Conservation (phyloP, 306 rosid species). For the Potentilla sterilis region DNA sequence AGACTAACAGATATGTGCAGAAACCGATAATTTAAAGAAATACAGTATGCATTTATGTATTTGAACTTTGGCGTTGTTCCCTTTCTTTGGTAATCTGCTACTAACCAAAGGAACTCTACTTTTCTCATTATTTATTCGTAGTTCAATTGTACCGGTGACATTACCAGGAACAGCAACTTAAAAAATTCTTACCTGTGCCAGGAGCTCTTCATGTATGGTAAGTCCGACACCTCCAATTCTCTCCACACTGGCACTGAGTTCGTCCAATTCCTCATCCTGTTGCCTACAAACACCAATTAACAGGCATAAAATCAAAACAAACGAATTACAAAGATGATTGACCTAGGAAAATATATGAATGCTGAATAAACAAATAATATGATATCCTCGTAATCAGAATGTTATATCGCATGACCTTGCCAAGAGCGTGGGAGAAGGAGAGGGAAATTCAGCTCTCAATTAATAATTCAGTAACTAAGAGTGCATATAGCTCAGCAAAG, state of each 20-base stretch:
- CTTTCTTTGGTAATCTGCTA: not conserved
- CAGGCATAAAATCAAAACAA: constrained; percentile 28
- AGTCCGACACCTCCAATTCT: constrained; percentile 98
- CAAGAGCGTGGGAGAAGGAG: not conserved
- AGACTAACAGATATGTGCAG: not conserved
- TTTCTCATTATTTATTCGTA: not conserved
- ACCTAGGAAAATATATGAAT: not conserved
- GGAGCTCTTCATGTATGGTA: constrained; percentile 92
- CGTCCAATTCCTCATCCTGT: constrained; percentile 96
- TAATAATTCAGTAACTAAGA: not conserved
- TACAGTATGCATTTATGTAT: constrained; percentile 11
- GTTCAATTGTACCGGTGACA: constrained; percentile 2
- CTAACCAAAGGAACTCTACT: not conserved
- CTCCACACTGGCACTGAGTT: constrained; percentile 85
- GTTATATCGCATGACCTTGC: not conserved
- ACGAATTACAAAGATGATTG: not conserved
- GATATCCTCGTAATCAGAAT: not conserved
- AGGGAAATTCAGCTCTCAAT: not conserved
- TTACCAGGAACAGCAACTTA: constrained; percentile 7
- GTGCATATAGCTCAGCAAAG: not conserved
- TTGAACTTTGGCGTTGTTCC: not conserved
- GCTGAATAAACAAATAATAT: not conserved
- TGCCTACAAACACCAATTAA: constrained; percentile 46
- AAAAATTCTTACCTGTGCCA: constrained; percentile 64
- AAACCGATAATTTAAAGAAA: not conserved